Percentiles rank a stretch among this genome's conserved stretches.
phyloP scores from a whole-genome alignment of 352 stramenopile species.

The Phytophthora macrochlamydospora region DNA sequence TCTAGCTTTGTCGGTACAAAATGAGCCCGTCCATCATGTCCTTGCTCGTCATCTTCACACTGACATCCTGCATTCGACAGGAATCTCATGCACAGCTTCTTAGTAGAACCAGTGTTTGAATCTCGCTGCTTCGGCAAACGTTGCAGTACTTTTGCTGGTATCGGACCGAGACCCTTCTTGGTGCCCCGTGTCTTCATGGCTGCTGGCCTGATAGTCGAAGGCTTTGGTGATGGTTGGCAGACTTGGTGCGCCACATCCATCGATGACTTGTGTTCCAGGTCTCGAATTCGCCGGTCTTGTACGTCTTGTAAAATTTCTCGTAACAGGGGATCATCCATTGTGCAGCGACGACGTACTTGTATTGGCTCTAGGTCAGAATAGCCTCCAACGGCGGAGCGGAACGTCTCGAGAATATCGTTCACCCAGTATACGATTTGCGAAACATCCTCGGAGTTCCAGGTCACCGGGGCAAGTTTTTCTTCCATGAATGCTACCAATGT shows the following conservation, averaged over 20 bases:
- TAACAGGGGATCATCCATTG: not conserved
- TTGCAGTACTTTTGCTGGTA: slow-evolving; percentile 1
- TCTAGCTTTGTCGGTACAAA: not conserved
- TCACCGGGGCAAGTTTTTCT: not conserved
- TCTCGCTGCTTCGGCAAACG: not conserved
- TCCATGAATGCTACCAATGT: not conserved
- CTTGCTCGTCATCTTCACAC: not conserved
- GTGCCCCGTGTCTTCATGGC: not conserved
- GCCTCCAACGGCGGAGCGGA: not conserved
- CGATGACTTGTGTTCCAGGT: not conserved
- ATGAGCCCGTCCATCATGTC: slow-evolving; percentile 4
- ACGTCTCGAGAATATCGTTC: slow-evolving; percentile 1
- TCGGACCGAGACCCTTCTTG: not conserved
- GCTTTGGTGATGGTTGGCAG: not conserved
- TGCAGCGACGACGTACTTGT: not conserved
- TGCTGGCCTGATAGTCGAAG: no score
- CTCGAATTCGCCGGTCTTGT: not conserved
- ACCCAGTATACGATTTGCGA: slow-evolving; percentile 5
- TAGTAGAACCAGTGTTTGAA: not conserved
- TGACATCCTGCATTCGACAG: not conserved
- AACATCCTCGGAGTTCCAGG: not conserved
- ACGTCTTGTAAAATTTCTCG: slow-evolving; percentile 4
- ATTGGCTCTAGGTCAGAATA: not conserved
- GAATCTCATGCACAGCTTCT: not conserved
- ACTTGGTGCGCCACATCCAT: not conserved